Percentiles rank a stretch among this genome's conserved stretches.
Conservation (phyloP, 768 basidiomycete species). For the Tephrocybe sp. region DNA sequence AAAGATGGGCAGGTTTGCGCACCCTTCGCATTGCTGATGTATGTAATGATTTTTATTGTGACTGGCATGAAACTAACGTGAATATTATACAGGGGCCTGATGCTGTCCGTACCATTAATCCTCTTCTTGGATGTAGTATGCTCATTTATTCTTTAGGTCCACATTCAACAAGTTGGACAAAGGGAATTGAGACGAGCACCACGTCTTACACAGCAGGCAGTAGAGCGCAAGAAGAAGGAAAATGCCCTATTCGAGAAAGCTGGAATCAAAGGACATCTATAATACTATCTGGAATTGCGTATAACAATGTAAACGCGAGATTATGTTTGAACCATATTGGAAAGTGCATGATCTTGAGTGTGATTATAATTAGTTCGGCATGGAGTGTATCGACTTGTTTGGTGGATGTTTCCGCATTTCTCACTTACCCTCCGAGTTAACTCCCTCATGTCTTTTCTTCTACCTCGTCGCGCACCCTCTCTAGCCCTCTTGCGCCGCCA, state of each 20-base stretch:
- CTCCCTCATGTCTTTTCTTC: conserved; percentile 4
- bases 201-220: conserved; percentile 49
- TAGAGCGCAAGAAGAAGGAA: conserved; percentile 60
- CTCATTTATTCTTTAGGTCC: conserved; percentile 49
- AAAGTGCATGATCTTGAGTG: not conserved
- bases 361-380: not conserved
- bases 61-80: not conserved
- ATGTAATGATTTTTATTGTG: conserved; percentile 24
- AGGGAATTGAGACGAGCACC: conserved; percentile 81
- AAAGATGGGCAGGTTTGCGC: conserved; percentile 73
- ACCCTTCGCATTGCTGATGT: conserved; percentile 90
- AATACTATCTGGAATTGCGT: not conserved
- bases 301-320: not conserved
- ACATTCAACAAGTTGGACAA: conserved; percentile 94
- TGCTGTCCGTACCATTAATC: conserved; percentile 44
- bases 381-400: not conserved
- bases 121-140: conserved; percentile 15
- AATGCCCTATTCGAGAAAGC: conserved; percentile 55
- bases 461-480: conserved; percentile 14
- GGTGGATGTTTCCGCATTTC: conserved; percentile 1
- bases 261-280: conserved; percentile 55
- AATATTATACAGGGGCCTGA: conserved; percentile 61
- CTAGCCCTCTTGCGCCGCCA: conserved; percentile 12
- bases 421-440: conserved; percentile 7
- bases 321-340: not conserved